These are phyloP conservation scores for Yarrowia phangngaensis DNA, from an alignment of 805 yeast species.

Conservation along the genomic window DNA sequence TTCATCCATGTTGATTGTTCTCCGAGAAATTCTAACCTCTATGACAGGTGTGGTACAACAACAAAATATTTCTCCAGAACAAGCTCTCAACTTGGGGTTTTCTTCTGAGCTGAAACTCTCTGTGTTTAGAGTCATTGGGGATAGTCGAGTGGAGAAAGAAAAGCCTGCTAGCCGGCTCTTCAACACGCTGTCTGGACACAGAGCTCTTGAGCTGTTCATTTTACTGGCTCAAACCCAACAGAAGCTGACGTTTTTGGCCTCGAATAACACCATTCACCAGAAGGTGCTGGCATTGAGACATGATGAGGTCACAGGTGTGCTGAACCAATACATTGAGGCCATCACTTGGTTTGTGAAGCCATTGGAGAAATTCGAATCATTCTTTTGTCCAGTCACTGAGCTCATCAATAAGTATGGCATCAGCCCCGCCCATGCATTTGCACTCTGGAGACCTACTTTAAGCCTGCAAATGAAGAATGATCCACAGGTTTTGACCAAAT, in stretches of 20 bases:
- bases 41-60: constrained; percentile 79
- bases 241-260: constrained; percentile 42
- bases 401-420: constrained; percentile 36
- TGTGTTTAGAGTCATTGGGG: constrained; percentile 58
- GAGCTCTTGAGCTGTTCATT: constrained; percentile 59
- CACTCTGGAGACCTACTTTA: constrained; percentile 62
- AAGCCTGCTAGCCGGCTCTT: constrained; percentile 53
- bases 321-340: constrained; percentile 61
- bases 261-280: constrained; percentile 47
- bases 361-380: constrained; percentile 30
- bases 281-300: constrained; percentile 67
- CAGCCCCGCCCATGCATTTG: constrained; percentile 60
- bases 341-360: constrained; percentile 48
- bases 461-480: constrained; percentile 40
- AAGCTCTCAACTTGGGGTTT: constrained; percentile 61
- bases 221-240: constrained; percentile 51
- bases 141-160: constrained; percentile 48
- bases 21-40: constrained; percentile 60
- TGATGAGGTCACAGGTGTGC: constrained; percentile 67
- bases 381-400: constrained; percentile 29
- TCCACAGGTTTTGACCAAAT: constrained; percentile 32
- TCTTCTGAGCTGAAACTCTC: constrained; percentile 54
- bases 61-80: constrained; percentile 61
- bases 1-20: constrained; percentile 55
- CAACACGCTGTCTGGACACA: constrained; percentile 42